Evolutionary conservation across 352 stramenopile species (phyloP), one percentile per base, ranked within the genome.

Genomic region (Globisporangium carolinianum): DNA sequence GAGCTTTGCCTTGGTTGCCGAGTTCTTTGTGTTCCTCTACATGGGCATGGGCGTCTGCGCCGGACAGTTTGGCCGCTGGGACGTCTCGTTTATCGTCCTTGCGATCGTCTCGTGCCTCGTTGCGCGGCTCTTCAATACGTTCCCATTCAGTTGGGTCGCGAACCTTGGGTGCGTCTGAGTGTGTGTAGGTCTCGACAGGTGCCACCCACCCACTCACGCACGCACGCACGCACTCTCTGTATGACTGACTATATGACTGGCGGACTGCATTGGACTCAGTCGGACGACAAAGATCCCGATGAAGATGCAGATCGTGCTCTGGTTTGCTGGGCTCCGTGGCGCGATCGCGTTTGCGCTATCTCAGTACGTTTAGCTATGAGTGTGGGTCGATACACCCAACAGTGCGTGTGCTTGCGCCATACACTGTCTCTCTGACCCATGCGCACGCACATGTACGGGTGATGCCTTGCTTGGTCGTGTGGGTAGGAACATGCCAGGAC

Each of bases 111-210:
- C 97, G 32, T 88, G 73, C 48, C 68, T 84, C 39, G 65, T 98
- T 71, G 73, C 72, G 87, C 75, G 96, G 9, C 49, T 96, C 4
- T 90, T 97, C 60, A 98, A 98, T 67, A 98, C 96, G 39, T 98
- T 98, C 56, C 95, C 95, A 1, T 84, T 90, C 53, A 88, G 75
- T 51, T 87, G 71, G 69, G 55, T 86, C 5, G 73, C 75, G 5
- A 88, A 84, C 43, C 60, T 86, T 57, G 69, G 75, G 75, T 81
- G 47, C 51, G 62, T 65, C 48, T 42, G 43, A 49, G 50, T 49
- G 7, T 57, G 5, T 48, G 35, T 53, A 39, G 1, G 51, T 32
- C 24, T 32, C 24, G 24, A 32, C 24, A 32, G 24, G 24, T 32
- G 24, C 24, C 24, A 32, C 24, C 24, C 24, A 32, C 24, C 0